phyloP scores from a whole-genome alignment of 2,329 filamentous ascomycete species.

The Colletotrichum musae region DNA sequence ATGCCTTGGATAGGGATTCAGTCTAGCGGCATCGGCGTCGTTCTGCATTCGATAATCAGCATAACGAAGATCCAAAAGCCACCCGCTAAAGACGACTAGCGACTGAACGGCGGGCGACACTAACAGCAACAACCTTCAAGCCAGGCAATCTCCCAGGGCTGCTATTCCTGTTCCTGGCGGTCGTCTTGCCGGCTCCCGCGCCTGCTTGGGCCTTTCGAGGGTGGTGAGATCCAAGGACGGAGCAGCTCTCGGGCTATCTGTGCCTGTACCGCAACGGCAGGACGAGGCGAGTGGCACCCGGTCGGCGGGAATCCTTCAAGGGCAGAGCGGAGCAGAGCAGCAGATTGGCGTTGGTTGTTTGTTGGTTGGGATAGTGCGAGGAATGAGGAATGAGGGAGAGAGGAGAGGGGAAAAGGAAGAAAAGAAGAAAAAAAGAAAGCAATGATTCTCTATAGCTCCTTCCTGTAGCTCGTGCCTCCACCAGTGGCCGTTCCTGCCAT shows the following conservation, averaged over 20 bases:
- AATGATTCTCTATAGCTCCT: not conserved
- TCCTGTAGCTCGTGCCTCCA: too few relatives aligned
- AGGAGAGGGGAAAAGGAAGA: not conserved
- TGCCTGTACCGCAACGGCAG: not conserved
- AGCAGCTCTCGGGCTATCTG: not conserved
- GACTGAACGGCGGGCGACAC: constrained; percentile 16
- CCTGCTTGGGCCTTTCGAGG: not conserved
- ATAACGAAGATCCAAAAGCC: not conserved
- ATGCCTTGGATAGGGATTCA: too few relatives aligned
- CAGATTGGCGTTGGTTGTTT: not conserved
- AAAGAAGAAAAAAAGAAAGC: not conserved
- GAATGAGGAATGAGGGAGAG: not conserved
- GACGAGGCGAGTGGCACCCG: not conserved
- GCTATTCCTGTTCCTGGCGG: constrained; percentile 33
- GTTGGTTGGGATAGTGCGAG: too few relatives aligned
- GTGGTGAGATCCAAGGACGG: too few relatives aligned
- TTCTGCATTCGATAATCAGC: too few relatives aligned
- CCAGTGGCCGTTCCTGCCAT: not conserved
- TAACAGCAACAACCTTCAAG: constrained; percentile 17
- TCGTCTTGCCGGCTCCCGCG: not conserved
- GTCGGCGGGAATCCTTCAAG: not conserved
- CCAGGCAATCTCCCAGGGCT: constrained; percentile 21
- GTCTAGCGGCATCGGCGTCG: not conserved
- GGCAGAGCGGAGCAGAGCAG: not conserved
- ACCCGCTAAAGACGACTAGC: constrained; percentile 27